Percentiles rank a stretch among this genome's conserved stretches.
Conservation (phyloP, 192 early-diverging fungal species). For the Rhizophagus sp. region DNA sequence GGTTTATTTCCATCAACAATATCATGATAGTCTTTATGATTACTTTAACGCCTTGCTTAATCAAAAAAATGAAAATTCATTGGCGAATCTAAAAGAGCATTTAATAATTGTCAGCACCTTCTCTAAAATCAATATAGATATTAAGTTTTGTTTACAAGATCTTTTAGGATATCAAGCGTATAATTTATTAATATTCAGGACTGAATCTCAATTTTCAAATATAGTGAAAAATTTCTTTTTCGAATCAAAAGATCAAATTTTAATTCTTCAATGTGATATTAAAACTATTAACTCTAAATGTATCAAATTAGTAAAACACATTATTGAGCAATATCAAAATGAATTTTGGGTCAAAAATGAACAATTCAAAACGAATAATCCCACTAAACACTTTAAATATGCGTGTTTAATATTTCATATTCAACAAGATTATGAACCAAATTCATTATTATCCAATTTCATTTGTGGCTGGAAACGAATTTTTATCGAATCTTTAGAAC, state of each 20-base stretch:
- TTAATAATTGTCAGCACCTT: conserved; percentile 18
- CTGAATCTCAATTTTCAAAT: conserved; percentile 13
- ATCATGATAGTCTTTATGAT: conserved; percentile 13
- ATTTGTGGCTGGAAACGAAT: background rate
- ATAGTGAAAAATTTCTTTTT: conserved; percentile 5
- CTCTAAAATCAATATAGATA: conserved; percentile 22
- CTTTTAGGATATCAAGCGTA: background rate
- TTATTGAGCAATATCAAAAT: conserved; percentile 13
- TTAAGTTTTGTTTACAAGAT: background rate
- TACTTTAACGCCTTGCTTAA: background rate
- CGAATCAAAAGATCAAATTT: conserved; percentile 7
- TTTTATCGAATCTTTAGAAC: background rate
- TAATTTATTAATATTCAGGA: conserved; percentile 13
- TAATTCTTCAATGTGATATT: conserved; percentile 22
- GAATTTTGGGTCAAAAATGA: background rate
- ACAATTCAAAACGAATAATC: background rate
- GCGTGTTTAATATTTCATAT: background rate
- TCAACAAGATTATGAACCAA: background rate
- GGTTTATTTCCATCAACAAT: conserved; percentile 17
- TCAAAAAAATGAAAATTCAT: background rate
- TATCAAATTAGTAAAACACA: conserved; percentile 17
- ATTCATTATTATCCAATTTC: background rate
- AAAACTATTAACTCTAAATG: background rate
- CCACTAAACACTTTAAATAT: no score
- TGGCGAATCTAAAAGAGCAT: background rate